These are phyloP conservation scores for Neonectria punicea DNA, from an alignment of 2,329 filamentous ascomycete genomes.

Conservation along the genomic window DNA sequence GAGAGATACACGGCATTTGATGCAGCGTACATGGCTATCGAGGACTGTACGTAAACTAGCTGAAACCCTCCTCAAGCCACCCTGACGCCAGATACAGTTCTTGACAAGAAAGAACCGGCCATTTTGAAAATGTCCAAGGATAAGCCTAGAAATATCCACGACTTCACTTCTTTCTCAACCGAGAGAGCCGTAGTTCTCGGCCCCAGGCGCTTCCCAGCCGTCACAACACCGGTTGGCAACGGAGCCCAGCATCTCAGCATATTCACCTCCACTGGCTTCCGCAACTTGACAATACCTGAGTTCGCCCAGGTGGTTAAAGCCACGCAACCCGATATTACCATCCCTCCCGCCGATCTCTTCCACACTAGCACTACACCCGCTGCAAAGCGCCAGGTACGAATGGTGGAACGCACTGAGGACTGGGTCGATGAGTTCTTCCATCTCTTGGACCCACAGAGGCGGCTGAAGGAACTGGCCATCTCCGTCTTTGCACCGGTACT, in stretches of 20 bases:
- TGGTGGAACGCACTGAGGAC: constrained; percentile 85
- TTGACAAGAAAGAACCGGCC: constrained; percentile 64
- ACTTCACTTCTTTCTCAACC: constrained; percentile 78
- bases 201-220: constrained; percentile 80
- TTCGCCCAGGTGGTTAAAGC: constrained; percentile 73
- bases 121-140: constrained; percentile 55
- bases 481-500: constrained; percentile 75
- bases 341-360: constrained; percentile 79
- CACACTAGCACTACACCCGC: constrained; percentile 62
- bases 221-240: constrained; percentile 77
- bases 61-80: not conserved
- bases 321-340: constrained; percentile 82
- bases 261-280: constrained; percentile 88
- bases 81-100: constrained; percentile 54
- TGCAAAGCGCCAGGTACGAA: constrained; percentile 80
- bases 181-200: constrained; percentile 77
- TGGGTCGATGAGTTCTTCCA: constrained; percentile 79
- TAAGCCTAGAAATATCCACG: constrained; percentile 71
- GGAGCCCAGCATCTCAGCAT: constrained; percentile 78
- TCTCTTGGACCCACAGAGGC: constrained; percentile 42
- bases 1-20: constrained; percentile 70
- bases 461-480: constrained; percentile 43
- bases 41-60: constrained; percentile 79
- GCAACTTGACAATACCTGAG: constrained; percentile 72
- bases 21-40: constrained; percentile 83